Conservation (phyloP, 2,329 filamentous ascomycete genomes). For the Trichoderma citrinoviride region DNA sequence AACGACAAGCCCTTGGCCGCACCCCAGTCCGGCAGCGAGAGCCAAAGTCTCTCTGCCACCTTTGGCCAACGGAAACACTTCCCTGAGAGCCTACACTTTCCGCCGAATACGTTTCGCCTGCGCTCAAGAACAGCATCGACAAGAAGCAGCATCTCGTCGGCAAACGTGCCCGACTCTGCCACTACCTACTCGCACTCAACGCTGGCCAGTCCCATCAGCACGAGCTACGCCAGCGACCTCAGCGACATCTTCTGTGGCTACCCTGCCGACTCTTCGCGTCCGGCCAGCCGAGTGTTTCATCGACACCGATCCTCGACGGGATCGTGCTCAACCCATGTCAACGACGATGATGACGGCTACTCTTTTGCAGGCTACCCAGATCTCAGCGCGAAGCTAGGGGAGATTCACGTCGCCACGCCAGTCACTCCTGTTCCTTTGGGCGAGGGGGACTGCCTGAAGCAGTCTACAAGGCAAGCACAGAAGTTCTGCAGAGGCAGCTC, state of each 20-base stretch:
- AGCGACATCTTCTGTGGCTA: constrained; percentile 34
- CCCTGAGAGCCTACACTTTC: constrained; percentile 35
- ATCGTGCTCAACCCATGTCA: constrained; percentile 41
- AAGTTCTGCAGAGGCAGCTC: constrained; percentile 4
- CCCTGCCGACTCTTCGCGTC: constrained; percentile 28
- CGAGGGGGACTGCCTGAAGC: constrained; percentile 13
- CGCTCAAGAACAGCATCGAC: constrained; percentile 40
- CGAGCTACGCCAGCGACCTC: constrained; percentile 36
- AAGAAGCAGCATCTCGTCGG: constrained; percentile 40
- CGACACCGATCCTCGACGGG: constrained; percentile 35
- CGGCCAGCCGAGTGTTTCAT: constrained; percentile 34
- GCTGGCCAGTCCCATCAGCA: constrained; percentile 38
- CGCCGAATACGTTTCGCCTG: constrained; percentile 30
- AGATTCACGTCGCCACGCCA: constrained; percentile 19
- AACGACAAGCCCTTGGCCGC: constrained; percentile 25
- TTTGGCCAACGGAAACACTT: constrained; percentile 27
- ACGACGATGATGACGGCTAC: constrained; percentile 36
- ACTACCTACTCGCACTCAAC: constrained; percentile 39
- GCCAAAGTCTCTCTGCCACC: not conserved
- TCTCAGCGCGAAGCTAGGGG: constrained; percentile 20
- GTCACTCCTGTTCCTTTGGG: constrained; percentile 10
- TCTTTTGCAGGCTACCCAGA: constrained; percentile 31
- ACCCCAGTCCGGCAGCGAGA: constrained; percentile 23
- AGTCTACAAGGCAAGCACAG: constrained; percentile 17
- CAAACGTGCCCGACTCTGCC: constrained; percentile 39